These are phyloP conservation scores for Tetrapyrgos nigripes DNA, from an alignment of 1,284 basidiomycete genomes.

Conservation along the genomic window DNA sequence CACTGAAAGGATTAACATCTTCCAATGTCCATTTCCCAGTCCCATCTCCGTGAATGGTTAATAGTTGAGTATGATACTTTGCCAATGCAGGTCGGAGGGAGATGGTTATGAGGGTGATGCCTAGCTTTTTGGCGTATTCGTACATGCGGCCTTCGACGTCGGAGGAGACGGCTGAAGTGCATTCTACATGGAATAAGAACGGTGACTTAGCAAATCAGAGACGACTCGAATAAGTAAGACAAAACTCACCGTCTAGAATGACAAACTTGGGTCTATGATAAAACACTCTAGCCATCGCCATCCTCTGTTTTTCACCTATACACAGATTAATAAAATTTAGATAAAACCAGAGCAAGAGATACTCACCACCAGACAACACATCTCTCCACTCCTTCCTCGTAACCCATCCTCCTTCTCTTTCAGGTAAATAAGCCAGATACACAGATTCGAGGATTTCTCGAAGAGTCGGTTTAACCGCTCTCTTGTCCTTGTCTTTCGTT, in stretches of 20 bases:
- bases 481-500: conserved; percentile 51
- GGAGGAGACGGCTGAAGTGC: conserved; percentile 95
- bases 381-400: conserved; percentile 97
- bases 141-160: conserved; percentile 98
- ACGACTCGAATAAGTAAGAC: background rate
- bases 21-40: conserved; percentile 64
- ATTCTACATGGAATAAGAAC: conserved; percentile 68
- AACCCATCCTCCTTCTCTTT: conserved; percentile 88
- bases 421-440: conserved; percentile 87
- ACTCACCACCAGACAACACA: conserved; percentile 94
- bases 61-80: conserved; percentile 84
- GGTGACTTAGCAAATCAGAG: conserved; percentile 1
- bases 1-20: background rate
- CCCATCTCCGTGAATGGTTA: conserved; percentile 77
- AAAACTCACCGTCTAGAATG: conserved; percentile 69
- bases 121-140: conserved; percentile 90
- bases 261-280: conserved; percentile 85
- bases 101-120: conserved; percentile 93
- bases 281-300: conserved; percentile 86
- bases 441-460: conserved; percentile 81
- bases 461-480: conserved; percentile 48
- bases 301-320: conserved; percentile 49
- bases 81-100: conserved; percentile 82
- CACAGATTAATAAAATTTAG: background rate
- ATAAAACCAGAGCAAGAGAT: conserved; percentile 81